These are phyloP conservation scores for Wickerhamiella parazyma DNA, from an alignment of 805 yeast species.

Conservation along the genomic window DNA sequence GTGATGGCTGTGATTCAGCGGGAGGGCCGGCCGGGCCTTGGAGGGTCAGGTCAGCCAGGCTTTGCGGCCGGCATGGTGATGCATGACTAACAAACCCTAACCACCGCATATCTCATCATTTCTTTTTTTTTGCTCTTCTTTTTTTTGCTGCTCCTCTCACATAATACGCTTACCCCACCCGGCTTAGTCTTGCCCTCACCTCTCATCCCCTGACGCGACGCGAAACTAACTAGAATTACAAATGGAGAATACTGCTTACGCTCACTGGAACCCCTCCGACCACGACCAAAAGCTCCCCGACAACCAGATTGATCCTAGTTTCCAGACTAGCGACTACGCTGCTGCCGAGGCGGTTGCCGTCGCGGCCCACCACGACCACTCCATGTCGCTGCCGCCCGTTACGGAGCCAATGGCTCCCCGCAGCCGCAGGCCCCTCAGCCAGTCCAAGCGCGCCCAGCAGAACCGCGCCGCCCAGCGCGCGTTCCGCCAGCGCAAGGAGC, in stretches of 20 bases:
- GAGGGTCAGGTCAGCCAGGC: no score
- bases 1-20: constrained; percentile 5
- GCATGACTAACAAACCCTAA: constrained; percentile 5
- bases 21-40: neutral
- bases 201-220: neutral
- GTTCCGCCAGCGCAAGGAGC: constrained; percentile 72
- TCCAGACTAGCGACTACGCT: constrained; percentile 21
- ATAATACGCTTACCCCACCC: neutral
- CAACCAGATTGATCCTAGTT: constrained; percentile 22
- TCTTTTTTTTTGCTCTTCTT: neutral
- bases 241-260: constrained; percentile 20
- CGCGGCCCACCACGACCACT: constrained; percentile 21
- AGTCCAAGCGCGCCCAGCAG: constrained; percentile 79
- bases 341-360: constrained; percentile 24
- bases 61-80: constrained; percentile 8
- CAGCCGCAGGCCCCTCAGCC: constrained; percentile 35
- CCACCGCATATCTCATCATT: neutral
- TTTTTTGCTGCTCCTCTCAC: neutral
- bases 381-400: constrained; percentile 19
- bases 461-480: constrained; percentile 88
- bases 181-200: neutral
- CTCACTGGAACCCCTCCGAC: constrained; percentile 20
- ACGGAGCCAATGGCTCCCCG: constrained; percentile 22
- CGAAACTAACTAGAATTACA: constrained; percentile 6
- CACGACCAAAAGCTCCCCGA: constrained; percentile 20